Evolutionary conservation across 1,284 basidiomycete species (phyloP), one percentile per base, ranked within the genome.

Genomic region (Fomitiporia mediterranea): DNA sequence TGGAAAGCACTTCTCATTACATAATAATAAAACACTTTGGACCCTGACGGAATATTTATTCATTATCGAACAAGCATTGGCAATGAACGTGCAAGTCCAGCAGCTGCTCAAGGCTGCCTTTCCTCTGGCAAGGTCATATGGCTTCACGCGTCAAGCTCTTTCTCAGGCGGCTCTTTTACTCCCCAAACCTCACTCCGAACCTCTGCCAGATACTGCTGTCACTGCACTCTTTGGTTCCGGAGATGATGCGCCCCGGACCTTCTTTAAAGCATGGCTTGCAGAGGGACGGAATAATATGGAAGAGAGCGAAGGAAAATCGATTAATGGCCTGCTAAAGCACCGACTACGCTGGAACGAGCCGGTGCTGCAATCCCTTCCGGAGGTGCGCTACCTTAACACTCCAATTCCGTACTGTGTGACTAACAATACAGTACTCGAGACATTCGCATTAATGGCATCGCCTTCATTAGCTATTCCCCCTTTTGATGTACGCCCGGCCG

Each of bases 221-320:
- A 80, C 83, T 3, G 75, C 84, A 3, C 72, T 91, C 2, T 91
- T 91, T 69, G 89, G 89, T 2, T 60, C 65, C n/a, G 88, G 84
- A 19, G 79, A 86, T 51, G 69, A 78, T 37, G 86, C 89, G 0
- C 72, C 82, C 13, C 74, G 77, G 51, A 78, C 78, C 2, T 73
- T 91, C n/a, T 75, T 90, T 39, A 67, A 74, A 5, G 84, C 82
- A 1, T 91, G 89, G 89, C 64, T 91, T 35, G 77, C 81, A 11
- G 79, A 84, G 59, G 86, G 85, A 1, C 65, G 81, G n/a, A 62
- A 63, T 15, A 68, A 74, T 25, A 88, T 90, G 81, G 67, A 64
- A 44, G 56, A 40, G 46, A 9, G 23, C 55, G 17, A 52, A n/a
- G 49, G 65, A 15, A 61, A 69, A 9, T 70, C 69, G 15, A 61